A percentile compares a stretch with the other conserved stretches of the same genome.
Conservation (phyloP, 1,284 basidiomycete species). For the Cronartium quercuum region DNA sequence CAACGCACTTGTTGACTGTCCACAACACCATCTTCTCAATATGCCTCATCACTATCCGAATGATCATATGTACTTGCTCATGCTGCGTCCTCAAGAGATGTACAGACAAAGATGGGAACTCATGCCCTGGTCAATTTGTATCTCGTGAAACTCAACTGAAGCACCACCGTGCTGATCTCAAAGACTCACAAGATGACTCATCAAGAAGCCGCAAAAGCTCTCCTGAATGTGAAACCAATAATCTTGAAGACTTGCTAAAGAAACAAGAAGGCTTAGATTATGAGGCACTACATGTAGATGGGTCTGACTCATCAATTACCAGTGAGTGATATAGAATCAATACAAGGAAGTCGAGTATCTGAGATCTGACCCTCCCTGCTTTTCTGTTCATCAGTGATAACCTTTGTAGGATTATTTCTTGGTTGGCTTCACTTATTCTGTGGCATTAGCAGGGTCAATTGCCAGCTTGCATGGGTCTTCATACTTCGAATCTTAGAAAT, state of each 20-base stretch:
- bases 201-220: background rate
- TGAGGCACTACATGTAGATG: background rate
- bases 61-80: background rate
- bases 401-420: background rate
- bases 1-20: background rate
- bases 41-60: background rate
- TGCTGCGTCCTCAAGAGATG: background rate
- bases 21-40: background rate
- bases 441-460: background rate
- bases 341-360: background rate
- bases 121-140: background rate
- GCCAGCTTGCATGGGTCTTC: background rate
- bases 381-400: background rate
- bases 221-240: background rate
- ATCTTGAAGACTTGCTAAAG: conserved; percentile 1
- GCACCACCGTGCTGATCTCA: background rate
- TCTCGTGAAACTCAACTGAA: background rate
- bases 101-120: background rate
- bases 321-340: background rate
- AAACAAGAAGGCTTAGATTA: background rate
- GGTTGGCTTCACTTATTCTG: background rate
- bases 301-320: background rate
- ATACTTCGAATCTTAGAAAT: background rate
- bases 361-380: background rate
- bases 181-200: background rate